Conservation (phyloP, 345 rosid species). For the Xanthoceras sorbifolium region DNA sequence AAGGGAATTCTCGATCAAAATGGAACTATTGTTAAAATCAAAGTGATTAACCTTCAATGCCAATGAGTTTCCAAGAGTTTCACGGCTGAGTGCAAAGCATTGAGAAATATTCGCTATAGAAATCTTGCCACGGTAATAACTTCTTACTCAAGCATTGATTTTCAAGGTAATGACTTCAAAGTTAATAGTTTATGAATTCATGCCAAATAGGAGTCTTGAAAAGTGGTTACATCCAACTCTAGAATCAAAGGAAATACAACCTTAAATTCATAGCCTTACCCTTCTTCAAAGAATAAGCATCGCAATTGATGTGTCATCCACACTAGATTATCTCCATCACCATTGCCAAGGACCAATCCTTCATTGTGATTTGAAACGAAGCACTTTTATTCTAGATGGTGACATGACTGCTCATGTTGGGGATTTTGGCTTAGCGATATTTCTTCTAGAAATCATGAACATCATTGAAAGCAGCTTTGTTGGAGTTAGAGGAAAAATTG, state of each 20-base stretch:
- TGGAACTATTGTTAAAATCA: background rate
- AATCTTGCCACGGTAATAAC: conserved; percentile 19
- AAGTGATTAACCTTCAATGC: conserved; percentile 8
- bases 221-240: too few relatives aligned
- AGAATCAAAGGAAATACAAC: too few relatives aligned
- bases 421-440: background rate
- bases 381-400: background rate
- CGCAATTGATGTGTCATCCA: background rate
- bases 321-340: background rate
- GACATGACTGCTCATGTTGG: background rate
- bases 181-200: too few relatives aligned
- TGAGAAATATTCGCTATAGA: background rate
- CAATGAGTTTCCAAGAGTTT: conserved; percentile 1
- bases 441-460: background rate
- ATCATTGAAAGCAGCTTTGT: background rate
- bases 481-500: conserved; percentile 10
- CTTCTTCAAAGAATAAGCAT: too few relatives aligned
- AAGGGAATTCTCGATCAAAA: conserved; percentile 1
- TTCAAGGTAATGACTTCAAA: conserved; percentile 13
- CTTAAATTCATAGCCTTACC: too few relatives aligned
- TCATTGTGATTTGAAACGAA: background rate
- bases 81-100: background rate
- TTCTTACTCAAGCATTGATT: conserved; percentile 12
- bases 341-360: background rate
- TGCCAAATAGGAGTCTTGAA: too few relatives aligned